Evolutionary conservation across 352 stramenopile genomes (phyloP), one percentile per base, ranked within the genome.

Genomic region (Globisporangium iwayamae): DNA sequence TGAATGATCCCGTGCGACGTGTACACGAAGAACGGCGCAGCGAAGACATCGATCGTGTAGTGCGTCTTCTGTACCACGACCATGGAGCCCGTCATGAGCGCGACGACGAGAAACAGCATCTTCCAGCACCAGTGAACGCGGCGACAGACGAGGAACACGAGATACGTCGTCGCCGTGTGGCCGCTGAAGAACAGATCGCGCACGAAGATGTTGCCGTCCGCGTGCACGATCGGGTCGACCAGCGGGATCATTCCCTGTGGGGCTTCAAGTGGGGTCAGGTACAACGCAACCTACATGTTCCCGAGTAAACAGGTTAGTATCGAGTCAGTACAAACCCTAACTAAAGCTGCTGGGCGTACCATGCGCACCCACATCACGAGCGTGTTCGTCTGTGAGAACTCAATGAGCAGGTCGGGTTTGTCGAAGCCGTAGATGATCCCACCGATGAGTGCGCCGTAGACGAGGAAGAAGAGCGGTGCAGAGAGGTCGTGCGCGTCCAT

Each of bases 141-240:
- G 13, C 68, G 65, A 11, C 62, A 64, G 6, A 65, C 59, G 32
- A 78, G 59, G 48, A 78, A 78, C 34, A 69, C 56, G 38, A 71
- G 50, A 47, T 68, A 76, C n/a, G 65, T 74, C 3, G 68, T 74
- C 1, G 72, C 70, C 1, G 70, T 80, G 56, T 77, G 73, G 43
- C 70, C 70, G 20, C 70, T 78, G 60, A 80, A 80, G 54, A 80
- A 77, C 18, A 80, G 56, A 45, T 76, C 70, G 32, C 68, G 62
- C 20, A 80, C 70, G 16, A 80, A 58, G 20, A 72, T 56, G 2
- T 52, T 62, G 11, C 68, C 73, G 13, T 76, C 68, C 1, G 62
- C 43, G 25, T 74, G 66, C 4, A 70, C 70, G 53, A 80, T 64
- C 7, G 73, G 70, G 4, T 74, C 63, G 4, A 70, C 68, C 51